Evolutionary conservation across 495 filamentous ascomycete species (phyloP), one percentile per base, ranked within the genome.

Genomic region (Usnea hakonensis): DNA sequence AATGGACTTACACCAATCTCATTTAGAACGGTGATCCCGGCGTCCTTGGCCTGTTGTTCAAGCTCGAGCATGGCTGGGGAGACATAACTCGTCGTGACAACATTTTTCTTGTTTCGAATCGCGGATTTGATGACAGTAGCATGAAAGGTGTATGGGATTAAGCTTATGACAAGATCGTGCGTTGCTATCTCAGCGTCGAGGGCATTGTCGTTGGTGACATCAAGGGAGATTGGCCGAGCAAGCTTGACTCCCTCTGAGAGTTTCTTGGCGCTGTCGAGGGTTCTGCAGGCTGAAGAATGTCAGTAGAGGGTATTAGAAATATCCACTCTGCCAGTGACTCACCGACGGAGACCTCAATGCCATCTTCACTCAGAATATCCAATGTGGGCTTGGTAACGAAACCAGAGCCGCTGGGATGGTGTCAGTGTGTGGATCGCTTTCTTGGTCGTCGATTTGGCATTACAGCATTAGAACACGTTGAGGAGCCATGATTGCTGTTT

Each of bases 11-110:
- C 46, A 59, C 93, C 92, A 72, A 97, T 95, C 83, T 98, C 94
- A 72, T 98, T 97, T 88, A 98, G 89, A 62, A 98, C 91, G 0
- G 91, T 95, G 68, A 98, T 97, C 55, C 91, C 93, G 11, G 95
- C 95, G 52, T 87, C 87, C 81, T 96, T 96, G 71, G 82, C 85
- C 65, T 86, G 81, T 60, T 82, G 77, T 62, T 97, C 90, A 35
- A 98, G 80, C 77, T 90, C 94, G 74, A 85, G 69, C 92, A 98
- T 97, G 33, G 90, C 90, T 0, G 91, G 91, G 3, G 89, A 94
- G 54, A 95, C 87, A 69, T 97, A 97, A 61, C 84, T 89, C n/a
- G 94, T 97, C 44, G 94, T 97, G 57, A 97, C 94, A 57, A 97
- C 92, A 79, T 97, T 77, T 77, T 88, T 95, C 87, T 96, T 97